phyloP scores from a whole-genome alignment of 1,139 yeast species.

The Kodamaea alishanica region DNA sequence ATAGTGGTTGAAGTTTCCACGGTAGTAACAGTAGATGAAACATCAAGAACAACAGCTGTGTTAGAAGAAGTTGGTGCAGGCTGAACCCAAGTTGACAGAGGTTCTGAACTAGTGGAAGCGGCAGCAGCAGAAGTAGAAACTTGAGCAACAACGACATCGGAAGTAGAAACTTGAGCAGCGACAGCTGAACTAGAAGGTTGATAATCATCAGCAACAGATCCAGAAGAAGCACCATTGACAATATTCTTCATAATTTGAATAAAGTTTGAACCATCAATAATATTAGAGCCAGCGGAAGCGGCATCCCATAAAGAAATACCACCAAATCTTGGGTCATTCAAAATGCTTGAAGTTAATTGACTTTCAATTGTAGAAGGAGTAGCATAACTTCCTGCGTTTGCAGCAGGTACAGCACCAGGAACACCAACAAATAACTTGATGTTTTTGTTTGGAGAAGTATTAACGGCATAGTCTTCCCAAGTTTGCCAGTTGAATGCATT shows the following conservation, averaged over 20 bases:
- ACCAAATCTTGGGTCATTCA: constrained; percentile 53
- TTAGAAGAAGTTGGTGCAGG: constrained; percentile 5
- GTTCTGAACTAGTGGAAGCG: constrained; percentile 3
- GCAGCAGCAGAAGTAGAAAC: constrained; percentile 4
- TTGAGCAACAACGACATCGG: constrained; percentile 1
- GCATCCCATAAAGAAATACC: constrained; percentile 95
- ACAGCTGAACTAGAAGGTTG: constrained; percentile 4
- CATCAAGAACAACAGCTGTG: constrained; percentile 3
- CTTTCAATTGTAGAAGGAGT: constrained; percentile 18
- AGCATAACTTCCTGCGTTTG: constrained; percentile 61
- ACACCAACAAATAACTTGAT: constrained; percentile 68
- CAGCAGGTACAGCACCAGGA: constrained; percentile 63
- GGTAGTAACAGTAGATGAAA: constrained; percentile 6
- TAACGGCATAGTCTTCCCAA: constrained; percentile 70
- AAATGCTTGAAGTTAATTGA: constrained; percentile 26
- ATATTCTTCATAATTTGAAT: constrained; percentile 16
- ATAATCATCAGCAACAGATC: background rate
- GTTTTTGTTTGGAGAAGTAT: constrained; percentile 61
- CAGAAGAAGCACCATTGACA: constrained; percentile 4
- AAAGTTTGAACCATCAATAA: constrained; percentile 12
- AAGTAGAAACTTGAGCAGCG: background rate
- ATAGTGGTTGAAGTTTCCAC: constrained; percentile 1
- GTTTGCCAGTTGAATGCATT: constrained; percentile 74
- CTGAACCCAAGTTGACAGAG: constrained; percentile 3
- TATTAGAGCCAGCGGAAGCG: constrained; percentile 31